Percentiles rank a stretch among this genome's conserved stretches.
Evolutionary conservation across 2,329 filamentous ascomycete genomes (phyloP).

Genomic region (Pseudogymnoascus sp.): DNA sequence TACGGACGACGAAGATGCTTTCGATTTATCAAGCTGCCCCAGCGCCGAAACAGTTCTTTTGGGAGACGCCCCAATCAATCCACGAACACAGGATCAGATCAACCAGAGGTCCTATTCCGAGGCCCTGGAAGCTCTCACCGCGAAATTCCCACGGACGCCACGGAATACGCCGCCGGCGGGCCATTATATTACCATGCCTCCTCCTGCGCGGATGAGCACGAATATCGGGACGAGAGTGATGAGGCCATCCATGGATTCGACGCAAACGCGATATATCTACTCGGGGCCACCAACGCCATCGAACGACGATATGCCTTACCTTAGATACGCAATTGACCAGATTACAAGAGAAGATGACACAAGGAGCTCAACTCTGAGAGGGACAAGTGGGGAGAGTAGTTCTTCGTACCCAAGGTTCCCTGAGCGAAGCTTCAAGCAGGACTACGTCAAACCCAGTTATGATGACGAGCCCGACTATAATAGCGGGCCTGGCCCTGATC

Average conservation of each 20-base stretch:
- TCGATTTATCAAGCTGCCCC: conserved; percentile 10
- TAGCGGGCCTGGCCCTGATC: not conserved
- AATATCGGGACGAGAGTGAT: conserved; percentile 16
- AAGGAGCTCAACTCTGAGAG: conserved; percentile 26
- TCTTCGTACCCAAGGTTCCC: not conserved
- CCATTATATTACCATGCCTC: conserved; percentile 25
- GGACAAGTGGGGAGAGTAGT: not conserved
- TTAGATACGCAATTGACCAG: conserved; percentile 83
- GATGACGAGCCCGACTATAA: not conserved
- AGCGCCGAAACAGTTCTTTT: not conserved
- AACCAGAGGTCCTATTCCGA: conserved; percentile 11
- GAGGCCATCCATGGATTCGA: conserved; percentile 16
- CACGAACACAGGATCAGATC: conserved; percentile 14
- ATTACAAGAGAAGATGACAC: conserved; percentile 67
- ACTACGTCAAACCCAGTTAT: not conserved
- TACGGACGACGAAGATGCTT: conserved; percentile 22
- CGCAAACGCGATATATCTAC: conserved; percentile 3
- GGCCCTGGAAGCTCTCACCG: conserved; percentile 14
- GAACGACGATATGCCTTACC: conserved; percentile 77
- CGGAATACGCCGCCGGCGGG: conserved; percentile 17
- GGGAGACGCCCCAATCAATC: not conserved
- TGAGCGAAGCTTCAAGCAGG: not conserved
- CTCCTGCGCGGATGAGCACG: conserved; percentile 18
- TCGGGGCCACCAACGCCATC: conserved; percentile 56
- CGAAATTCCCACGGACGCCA: conserved; percentile 19